phyloP scores from a whole-genome alignment of 2,329 filamentous ascomycete species.

The Diaporthe sp. region DNA sequence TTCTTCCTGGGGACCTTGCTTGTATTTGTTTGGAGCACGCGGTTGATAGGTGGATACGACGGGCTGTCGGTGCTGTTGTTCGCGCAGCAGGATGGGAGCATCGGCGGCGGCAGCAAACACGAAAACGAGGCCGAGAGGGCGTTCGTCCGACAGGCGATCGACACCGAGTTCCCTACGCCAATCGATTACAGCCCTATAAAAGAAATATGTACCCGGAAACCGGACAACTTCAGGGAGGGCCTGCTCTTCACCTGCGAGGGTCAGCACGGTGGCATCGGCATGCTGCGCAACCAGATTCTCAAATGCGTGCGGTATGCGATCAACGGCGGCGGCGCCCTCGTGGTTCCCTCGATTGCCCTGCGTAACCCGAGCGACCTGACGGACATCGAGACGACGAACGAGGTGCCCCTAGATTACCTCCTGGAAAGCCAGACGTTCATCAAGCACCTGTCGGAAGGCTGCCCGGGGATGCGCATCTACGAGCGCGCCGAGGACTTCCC shows the following conservation, averaged over 20 bases:
- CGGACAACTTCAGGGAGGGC: conserved; percentile 47
- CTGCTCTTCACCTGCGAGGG: conserved; percentile 55
- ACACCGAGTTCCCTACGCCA: conserved; percentile 51
- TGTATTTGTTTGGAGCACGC: conserved; percentile 37
- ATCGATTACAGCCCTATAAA: conserved; percentile 51
- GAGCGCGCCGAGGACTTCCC: conserved; percentile 47
- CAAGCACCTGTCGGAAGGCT: conserved; percentile 43
- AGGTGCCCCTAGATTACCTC: conserved; percentile 48
- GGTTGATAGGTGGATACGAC: conserved; percentile 36
- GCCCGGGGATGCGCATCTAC: conserved; percentile 47
- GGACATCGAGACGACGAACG: conserved; percentile 47
- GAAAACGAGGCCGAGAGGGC: conserved; percentile 36
- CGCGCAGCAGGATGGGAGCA: not conserved
- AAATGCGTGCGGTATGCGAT: conserved; percentile 57
- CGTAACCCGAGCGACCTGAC: conserved; percentile 49
- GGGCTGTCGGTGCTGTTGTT: conserved; percentile 35
- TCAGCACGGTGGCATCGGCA: conserved; percentile 54
- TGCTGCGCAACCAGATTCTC: conserved; percentile 55
- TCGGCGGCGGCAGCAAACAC: conserved; percentile 17
- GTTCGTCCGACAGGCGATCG: conserved; percentile 45
- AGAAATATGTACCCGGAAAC: conserved; percentile 48
- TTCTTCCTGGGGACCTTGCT: conserved; percentile 35
- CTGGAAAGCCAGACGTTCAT: conserved; percentile 46
- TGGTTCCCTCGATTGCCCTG: conserved; percentile 52
- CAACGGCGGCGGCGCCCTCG: conserved; percentile 51